Base-by-base conservation (phyloP, 2,329 filamentous ascomycete genomes). In the Aureobasidium lini region DNA sequence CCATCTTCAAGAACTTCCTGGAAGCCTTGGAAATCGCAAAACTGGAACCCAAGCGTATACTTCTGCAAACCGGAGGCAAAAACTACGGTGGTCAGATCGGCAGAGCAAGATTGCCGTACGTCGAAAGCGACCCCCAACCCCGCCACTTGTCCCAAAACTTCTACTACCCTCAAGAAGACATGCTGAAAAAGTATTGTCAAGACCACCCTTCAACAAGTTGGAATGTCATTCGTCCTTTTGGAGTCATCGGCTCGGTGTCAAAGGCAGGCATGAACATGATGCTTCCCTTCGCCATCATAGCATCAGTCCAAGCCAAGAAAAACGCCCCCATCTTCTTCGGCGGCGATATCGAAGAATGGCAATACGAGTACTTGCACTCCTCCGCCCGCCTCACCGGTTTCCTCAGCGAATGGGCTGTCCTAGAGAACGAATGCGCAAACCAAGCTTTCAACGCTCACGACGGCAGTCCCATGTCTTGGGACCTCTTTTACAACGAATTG, bases 161-260 rank as follows among this genome's bases (percentile, higher is more conserved):
- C 68, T 82, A 82, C 72, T 82, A 81, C 63, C 68, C 73, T 0
- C 79, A 83, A 68, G 79, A 82, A 69, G 79, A 82, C 62, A 68
- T 70, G 3, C 71, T 83, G 2, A 71, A 66, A 50, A 65, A 69
- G 1, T 82, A 73, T 64, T 79, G 77, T 66, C 63, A 69, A 29
- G 64, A 68, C 1, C 65, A 75, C 15, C 53, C 57, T 11, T 66
- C 63, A 11, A 70, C 72, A 8, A 61, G 62, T 29, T 82, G 76
- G 76, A 81, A 77, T 62, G 68, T 81, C 11, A 74, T 74, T 28
- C 76, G 76, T 59, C 80, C 80, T 0, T 74, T 73, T 0, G 76
- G 72, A 65, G 78, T 83, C 57, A 67, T 79, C 28, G 79, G 79
- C 13, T 76, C 76, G 1, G 77, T 79, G 0, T 75, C 73, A 11